Base-by-base conservation (phyloP, 2,329 filamentous ascomycete genomes). In the Ceratocystis harringtonii region DNA sequence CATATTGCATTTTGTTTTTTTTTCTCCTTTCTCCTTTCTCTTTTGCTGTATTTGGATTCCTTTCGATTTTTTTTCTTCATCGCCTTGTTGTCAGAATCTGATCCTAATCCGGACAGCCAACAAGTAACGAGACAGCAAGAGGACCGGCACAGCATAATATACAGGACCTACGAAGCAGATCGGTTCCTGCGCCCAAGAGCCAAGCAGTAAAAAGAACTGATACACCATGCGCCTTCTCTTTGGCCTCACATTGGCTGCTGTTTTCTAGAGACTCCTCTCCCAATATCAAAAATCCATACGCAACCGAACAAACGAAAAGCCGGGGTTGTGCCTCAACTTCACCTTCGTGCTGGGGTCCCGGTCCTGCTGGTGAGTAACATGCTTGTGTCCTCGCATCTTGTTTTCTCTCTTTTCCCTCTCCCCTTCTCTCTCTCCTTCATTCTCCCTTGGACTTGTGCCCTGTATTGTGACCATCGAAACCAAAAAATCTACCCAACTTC, bases 381-480 rank as follows among this genome's bases (percentile, higher is more conserved):
- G 36, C 36, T 41, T 41, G 36, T 8, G 8, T 32, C 25, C 43
- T 62, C 25, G 41, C 61, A 48, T 62, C n/a, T 50, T 32, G 45
- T 62, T 62, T 62, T 62, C 19, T 62, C 41, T 25, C 19, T 61
- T 22, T 22, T 28, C n/a, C 25, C 15, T 52, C 48, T 25, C 22
- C 48, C 12, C 55, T 32, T 25, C 52, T 58, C 52, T 32, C n/a
- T 48, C 43, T 30, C 36, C 25, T 64, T 30, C 57, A 43, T 22
- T 57, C 44, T 19, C 50, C 41, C 43, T 8, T 17, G 28, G n/a
- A 25, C 25, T 64, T 55, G 45, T 62, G 43, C 43, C 63, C 41
- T 41, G 48, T 58, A 50, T 36, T 64, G 50, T 58, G 63, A 43
- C 63, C 63, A 44, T 41, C 50, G 36, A 52, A 52, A 15, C 48